These are phyloP conservation scores for Neofusicoccum laricinum DNA, from an alignment of 2,329 filamentous ascomycete species.

Conservation along the genomic window DNA sequence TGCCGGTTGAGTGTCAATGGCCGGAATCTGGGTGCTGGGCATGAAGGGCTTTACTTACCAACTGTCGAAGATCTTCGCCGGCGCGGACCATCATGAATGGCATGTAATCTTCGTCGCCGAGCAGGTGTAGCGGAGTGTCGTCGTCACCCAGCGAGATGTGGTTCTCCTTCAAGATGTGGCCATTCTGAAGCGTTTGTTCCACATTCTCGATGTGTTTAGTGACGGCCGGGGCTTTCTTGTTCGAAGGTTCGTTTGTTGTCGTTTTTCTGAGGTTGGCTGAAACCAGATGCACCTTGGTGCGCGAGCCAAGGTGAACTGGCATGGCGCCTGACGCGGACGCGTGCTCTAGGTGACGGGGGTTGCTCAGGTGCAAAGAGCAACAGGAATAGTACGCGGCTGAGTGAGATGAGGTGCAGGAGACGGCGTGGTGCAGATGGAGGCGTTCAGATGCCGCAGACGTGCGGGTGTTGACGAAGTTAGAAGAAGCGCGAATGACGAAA, in stretches of 20 bases:
- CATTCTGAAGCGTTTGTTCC: slow-evolving; percentile 14
- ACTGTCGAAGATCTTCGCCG: slow-evolving; percentile 18
- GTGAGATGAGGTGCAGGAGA: neutral
- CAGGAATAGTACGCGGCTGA: neutral
- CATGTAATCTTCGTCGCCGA: slow-evolving; percentile 17
- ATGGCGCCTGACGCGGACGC: slow-evolving; percentile 21
- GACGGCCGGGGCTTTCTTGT: slow-evolving; percentile 22
- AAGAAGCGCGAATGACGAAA: neutral
- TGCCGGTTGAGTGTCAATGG: neutral
- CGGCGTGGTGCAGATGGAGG: neutral
- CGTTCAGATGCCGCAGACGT: neutral
- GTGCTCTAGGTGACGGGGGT: neutral
- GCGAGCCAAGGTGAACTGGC: slow-evolving; percentile 31
- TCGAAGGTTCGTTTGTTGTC: slow-evolving; percentile 24
- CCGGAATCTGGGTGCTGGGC: neutral
- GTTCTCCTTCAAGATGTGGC: slow-evolving; percentile 25
- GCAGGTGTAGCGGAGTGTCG: slow-evolving; percentile 25
- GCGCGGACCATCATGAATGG: slow-evolving; percentile 34
- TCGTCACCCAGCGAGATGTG: slow-evolving; percentile 28
- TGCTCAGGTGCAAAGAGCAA: neutral
- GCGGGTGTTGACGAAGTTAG: neutral
- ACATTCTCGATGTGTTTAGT: slow-evolving; percentile 16
- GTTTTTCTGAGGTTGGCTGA: slow-evolving; percentile 27
- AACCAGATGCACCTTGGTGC: slow-evolving; percentile 26
- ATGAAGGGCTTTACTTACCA: neutral